These are phyloP conservation scores for Porphyridium purpureum DNA, from an alignment of 23 red algal species.

Conservation along the genomic window DNA sequence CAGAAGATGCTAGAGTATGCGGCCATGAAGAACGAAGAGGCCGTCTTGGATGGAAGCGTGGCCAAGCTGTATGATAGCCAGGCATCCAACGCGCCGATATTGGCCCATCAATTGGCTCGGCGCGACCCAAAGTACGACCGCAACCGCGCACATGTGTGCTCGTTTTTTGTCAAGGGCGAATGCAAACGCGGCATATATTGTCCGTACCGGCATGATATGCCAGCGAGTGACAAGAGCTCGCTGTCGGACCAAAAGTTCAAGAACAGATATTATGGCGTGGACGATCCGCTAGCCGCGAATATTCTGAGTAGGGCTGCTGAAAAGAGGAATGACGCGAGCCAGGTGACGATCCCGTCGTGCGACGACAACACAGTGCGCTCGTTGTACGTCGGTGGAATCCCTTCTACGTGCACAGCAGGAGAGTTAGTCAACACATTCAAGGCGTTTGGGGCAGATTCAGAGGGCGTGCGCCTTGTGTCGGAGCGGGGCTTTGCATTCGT, in stretches of 20 bases:
- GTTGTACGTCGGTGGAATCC: not conserved
- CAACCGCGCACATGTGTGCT: conserved; percentile 61
- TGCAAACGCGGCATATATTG: conserved; percentile 58
- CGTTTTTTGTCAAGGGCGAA: conserved; percentile 56
- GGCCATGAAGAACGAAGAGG: conserved; percentile 42
- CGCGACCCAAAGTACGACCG: conserved; percentile 40
- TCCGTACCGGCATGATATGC: conserved; percentile 66
- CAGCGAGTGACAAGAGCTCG: conserved; percentile 6
- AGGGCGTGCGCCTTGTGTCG: not conserved
- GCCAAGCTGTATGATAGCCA: conserved; percentile 35
- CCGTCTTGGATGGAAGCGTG: conserved; percentile 28
- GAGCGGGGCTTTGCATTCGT: not conserved
- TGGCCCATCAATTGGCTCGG: conserved; percentile 37
- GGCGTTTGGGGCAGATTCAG: not conserved
- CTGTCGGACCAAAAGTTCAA: conserved; percentile 41
- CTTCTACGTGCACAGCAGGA: not conserved
- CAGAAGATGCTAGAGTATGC: too few relatives aligned
- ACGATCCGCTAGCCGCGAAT: conserved; percentile 68
- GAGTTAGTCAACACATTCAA: not conserved
- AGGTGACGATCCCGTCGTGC: not conserved
- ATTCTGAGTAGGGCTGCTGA: conserved; percentile 25
- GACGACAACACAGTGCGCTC: not conserved
- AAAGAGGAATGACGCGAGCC: not conserved
- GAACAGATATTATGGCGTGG: conserved; percentile 67
- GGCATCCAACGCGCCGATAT: conserved; percentile 20